Conservation (phyloP, 2,329 filamentous ascomycete genomes). For the Leptographium procerum region DNA sequence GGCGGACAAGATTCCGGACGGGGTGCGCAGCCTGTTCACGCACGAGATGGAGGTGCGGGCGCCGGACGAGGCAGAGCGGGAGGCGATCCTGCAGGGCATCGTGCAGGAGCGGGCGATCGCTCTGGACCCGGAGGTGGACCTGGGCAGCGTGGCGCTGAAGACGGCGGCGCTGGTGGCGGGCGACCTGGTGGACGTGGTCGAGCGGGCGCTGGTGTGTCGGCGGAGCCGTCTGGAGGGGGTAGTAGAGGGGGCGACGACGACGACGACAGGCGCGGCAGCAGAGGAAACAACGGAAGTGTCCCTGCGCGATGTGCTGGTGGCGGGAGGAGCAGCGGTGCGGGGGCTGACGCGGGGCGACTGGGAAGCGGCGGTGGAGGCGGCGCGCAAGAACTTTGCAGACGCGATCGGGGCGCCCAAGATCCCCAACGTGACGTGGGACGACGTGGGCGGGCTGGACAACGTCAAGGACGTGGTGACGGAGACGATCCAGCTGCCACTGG, state of each 20-base stretch:
- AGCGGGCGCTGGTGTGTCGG: conserved; percentile 72
- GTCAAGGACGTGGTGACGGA: conserved; percentile 97
- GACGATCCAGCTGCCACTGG: conserved; percentile 86
- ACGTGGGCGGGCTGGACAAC: conserved; percentile 84
- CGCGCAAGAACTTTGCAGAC: conserved; percentile 95
- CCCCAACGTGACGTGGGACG: conserved; percentile 90
- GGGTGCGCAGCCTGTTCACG: conserved; percentile 80
- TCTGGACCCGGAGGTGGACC: conserved; percentile 73
- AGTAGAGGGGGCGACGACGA: not conserved
- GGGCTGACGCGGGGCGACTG: conserved; percentile 77
- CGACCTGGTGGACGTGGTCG: conserved; percentile 87
- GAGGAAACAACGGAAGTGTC: conserved; percentile 6
- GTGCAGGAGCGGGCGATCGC: conserved; percentile 64
- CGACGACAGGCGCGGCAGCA: too few relatives aligned
- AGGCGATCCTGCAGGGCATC: conserved; percentile 72
- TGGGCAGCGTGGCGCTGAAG: conserved; percentile 79
- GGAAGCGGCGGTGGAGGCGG: conserved; percentile 85
- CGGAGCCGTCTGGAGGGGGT: conserved; percentile 64
- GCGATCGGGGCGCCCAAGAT: conserved; percentile 97
- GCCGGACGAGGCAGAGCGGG: conserved; percentile 83
- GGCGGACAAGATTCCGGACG: conserved; percentile 86
- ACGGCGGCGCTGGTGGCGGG: conserved; percentile 92
- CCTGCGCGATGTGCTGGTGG: conserved; percentile 78
- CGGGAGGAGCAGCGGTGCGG: conserved; percentile 68
- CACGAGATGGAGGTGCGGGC: conserved; percentile 91